Conservation (phyloP, 1,284 basidiomycete species). For the Lentinula novae-zelandiae region DNA sequence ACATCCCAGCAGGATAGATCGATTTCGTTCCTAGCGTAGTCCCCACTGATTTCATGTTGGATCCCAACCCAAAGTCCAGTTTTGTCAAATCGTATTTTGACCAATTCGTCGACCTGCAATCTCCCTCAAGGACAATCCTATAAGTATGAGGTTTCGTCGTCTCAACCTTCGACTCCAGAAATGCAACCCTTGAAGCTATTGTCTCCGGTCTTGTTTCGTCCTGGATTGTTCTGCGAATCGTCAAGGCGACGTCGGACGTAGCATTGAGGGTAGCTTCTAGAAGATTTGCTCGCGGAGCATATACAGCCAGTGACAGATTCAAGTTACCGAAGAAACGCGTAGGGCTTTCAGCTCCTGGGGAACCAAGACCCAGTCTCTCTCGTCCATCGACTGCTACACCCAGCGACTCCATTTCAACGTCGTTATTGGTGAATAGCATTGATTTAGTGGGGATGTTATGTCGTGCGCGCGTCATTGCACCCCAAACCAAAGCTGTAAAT, state of each 20-base stretch:
- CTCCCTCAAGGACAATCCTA: constrained; percentile 3
- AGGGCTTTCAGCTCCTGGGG: neutral
- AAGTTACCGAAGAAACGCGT: constrained; percentile 11
- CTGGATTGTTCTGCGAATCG: neutral
- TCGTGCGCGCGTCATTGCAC: constrained; percentile 10
- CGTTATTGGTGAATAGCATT: neutral
- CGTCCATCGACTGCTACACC: constrained; percentile 7
- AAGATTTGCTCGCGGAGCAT: neutral
- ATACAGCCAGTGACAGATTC: constrained; percentile 3
- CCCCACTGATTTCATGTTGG: neutral
- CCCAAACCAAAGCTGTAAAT: constrained; percentile 12
- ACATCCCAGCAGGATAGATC: constrained; percentile 4
- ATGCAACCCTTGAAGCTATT: constrained; percentile 4
- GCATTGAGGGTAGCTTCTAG: neutral
- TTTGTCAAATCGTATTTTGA: constrained; percentile 8
- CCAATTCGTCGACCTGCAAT: constrained; percentile 12
- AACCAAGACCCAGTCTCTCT: neutral
- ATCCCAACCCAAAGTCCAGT: constrained; percentile 7
- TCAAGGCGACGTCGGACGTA: constrained; percentile 5
- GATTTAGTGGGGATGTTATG: neutral
- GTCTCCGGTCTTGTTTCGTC: constrained; percentile 1
- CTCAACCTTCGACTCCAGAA: constrained; percentile 3
- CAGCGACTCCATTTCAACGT: neutral
- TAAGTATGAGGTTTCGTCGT: neutral
- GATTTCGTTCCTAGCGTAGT: neutral